Conservation (phyloP, 768 basidiomycete species). For the Sutorius australiensis region DNA sequence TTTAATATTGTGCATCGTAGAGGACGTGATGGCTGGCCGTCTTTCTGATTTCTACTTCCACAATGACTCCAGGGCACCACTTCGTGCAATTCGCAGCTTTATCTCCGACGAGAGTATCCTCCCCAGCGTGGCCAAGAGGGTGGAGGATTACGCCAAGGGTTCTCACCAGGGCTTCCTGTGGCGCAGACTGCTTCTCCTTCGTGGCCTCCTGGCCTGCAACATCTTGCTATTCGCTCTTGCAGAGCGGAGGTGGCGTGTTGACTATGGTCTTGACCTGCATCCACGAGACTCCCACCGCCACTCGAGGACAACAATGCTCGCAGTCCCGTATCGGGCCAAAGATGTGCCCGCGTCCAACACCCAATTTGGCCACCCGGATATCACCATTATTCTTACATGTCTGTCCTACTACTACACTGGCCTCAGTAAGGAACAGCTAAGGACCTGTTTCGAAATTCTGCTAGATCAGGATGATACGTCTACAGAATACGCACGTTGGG, state of each 20-base stretch:
- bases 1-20: not conserved
- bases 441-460: not conserved
- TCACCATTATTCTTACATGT: slow-evolving; percentile 29
- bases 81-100: slow-evolving; percentile 9
- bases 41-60: slow-evolving; percentile 11
- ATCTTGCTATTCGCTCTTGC: slow-evolving; percentile 24
- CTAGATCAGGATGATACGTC: slow-evolving; percentile 3
- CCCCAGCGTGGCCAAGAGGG: not conserved
- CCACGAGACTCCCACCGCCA: not conserved
- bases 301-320: slow-evolving; percentile 19
- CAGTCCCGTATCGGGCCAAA: slow-evolving; percentile 35
- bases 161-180: not conserved
- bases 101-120: not conserved
- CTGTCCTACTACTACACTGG: slow-evolving; percentile 31
- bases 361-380: slow-evolving; percentile 36
- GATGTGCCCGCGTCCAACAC: slow-evolving; percentile 30
- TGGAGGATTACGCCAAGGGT: not conserved
- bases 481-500: not conserved
- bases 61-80: not conserved
- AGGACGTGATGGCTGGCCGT: slow-evolving; percentile 7
- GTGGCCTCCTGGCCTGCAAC: slow-evolving; percentile 28
- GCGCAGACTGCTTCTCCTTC: slow-evolving; percentile 13
- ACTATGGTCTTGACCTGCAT: not conserved
- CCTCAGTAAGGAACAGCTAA: slow-evolving; percentile 1
- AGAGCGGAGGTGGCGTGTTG: slow-evolving; percentile 25